Conservation (phyloP, 305 asterid genomes). For the Fraxinus angustifolia region DNA sequence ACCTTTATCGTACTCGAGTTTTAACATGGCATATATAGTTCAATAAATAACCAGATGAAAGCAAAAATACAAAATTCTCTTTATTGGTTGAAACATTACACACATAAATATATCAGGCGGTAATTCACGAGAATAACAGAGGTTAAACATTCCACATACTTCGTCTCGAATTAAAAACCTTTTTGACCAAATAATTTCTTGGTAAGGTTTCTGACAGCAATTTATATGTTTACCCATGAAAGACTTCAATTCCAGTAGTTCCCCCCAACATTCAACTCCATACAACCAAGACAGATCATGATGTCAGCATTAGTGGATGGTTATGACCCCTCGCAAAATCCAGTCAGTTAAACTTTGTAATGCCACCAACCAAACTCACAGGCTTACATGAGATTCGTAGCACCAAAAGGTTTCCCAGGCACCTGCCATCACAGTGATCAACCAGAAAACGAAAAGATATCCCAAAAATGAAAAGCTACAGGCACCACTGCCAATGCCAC, state of each 20-base stretch:
- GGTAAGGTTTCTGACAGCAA: neutral
- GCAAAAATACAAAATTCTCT: neutral
- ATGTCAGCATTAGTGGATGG: neutral
- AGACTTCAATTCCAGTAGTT: neutral
- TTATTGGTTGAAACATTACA: neutral
- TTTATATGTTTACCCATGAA: neutral
- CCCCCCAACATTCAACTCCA: neutral
- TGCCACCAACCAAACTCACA: neutral
- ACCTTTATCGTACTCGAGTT: neutral
- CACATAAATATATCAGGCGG: neutral
- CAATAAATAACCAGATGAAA: neutral
- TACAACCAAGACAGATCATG: neutral
- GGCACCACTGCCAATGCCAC: neutral
- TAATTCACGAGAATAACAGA: neutral
- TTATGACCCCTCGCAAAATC: neutral
- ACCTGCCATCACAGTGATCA: neutral
- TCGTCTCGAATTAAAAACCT: neutral
- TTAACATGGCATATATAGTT: neutral
- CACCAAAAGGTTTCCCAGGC: neutral
- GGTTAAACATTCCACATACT: neutral
- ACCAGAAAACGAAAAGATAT: neutral
- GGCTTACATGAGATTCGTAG: neutral
- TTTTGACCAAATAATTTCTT: neutral
- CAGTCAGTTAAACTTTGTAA: neutral
- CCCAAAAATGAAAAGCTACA: neutral